Percentiles rank a stretch among this genome's conserved stretches.
Conservation (phyloP, 2,329 filamentous ascomycete genomes). For the Ramularia collo-cygni region DNA sequence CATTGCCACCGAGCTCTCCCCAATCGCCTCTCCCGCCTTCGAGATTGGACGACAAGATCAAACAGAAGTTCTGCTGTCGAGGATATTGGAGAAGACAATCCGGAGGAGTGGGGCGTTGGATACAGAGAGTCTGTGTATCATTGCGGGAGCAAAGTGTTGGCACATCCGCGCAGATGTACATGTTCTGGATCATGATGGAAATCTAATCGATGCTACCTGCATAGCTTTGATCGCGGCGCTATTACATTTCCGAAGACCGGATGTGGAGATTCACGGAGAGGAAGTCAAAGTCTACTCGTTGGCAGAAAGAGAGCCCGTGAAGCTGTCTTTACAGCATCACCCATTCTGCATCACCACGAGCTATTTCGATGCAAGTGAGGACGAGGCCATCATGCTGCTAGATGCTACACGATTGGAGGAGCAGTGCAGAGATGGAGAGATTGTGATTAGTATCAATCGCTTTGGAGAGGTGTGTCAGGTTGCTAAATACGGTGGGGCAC, state of each 20-base stretch:
- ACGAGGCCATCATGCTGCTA: slow-evolving; percentile 50
- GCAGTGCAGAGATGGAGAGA: slow-evolving; percentile 64
- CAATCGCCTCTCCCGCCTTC: slow-evolving; percentile 86
- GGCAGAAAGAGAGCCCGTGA: slow-evolving; percentile 81
- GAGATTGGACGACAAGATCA: slow-evolving; percentile 57
- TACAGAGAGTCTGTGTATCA: slow-evolving; percentile 89
- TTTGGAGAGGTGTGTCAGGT: slow-evolving; percentile 88
- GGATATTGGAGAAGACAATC: slow-evolving; percentile 87
- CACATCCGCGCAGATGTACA: slow-evolving; percentile 86
- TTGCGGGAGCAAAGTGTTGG: slow-evolving; percentile 88
- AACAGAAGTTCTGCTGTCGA: slow-evolving; percentile 74
- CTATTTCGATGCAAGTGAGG: slow-evolving; percentile 65
- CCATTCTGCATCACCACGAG: slow-evolving; percentile 88
- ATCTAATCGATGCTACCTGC: slow-evolving; percentile 78
- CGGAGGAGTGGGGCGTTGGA: slow-evolving; percentile 88
- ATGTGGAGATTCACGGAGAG: slow-evolving; percentile 79
- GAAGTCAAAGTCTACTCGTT: slow-evolving; percentile 75
- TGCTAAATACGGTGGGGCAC: slow-evolving; percentile 78
- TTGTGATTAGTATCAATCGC: slow-evolving; percentile 79
- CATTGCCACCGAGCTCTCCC: slow-evolving; percentile 82
- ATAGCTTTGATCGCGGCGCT: slow-evolving; percentile 81
- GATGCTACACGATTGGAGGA: slow-evolving; percentile 71
- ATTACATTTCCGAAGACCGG: slow-evolving; percentile 84
- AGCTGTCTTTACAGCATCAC: slow-evolving; percentile 83
- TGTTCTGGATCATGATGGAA: slow-evolving; percentile 84